phyloP scores from a whole-genome alignment of 495 filamentous ascomycete species.

The Opeltia flavorubescens region DNA sequence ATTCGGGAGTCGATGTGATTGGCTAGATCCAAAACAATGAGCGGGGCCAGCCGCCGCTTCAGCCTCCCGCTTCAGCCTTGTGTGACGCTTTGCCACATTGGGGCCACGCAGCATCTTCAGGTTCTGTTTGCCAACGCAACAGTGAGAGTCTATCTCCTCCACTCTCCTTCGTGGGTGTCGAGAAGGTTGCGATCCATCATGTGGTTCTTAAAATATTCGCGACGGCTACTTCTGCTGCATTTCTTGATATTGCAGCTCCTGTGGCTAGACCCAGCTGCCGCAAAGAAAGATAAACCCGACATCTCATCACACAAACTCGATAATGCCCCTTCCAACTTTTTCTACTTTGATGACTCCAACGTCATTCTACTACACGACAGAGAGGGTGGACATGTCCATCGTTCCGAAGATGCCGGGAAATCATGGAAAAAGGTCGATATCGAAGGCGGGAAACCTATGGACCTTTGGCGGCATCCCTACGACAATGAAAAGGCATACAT shows the following conservation, averaged over 20 bases:
- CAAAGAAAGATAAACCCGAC: constrained; percentile 38
- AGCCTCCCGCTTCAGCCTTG: neutral
- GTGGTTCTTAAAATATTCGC: neutral
- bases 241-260: neutral
- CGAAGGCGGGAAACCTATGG: constrained; percentile 42
- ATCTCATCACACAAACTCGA: constrained; percentile 44
- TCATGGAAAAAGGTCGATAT: constrained; percentile 55
- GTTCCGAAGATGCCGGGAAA: constrained; percentile 65
- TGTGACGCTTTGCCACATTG: neutral
- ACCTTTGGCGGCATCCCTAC: constrained; percentile 58
- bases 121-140: neutral
- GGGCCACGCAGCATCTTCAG: constrained; percentile 1
- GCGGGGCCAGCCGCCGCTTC: no score
- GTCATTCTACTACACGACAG: constrained; percentile 52
- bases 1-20: no score
- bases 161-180: neutral
- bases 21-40: no score
- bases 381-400: constrained; percentile 40
- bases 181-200: neutral
- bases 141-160: neutral
- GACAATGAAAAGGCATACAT: constrained; percentile 68
- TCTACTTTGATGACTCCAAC: constrained; percentile 82
- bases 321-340: constrained; percentile 43
- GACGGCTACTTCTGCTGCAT: neutral
- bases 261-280: constrained; percentile 4